Percentiles rank a stretch among this genome's conserved stretches.
Conservation (phyloP, 208 protist species). For the Tritrichomonas foetus region DNA sequence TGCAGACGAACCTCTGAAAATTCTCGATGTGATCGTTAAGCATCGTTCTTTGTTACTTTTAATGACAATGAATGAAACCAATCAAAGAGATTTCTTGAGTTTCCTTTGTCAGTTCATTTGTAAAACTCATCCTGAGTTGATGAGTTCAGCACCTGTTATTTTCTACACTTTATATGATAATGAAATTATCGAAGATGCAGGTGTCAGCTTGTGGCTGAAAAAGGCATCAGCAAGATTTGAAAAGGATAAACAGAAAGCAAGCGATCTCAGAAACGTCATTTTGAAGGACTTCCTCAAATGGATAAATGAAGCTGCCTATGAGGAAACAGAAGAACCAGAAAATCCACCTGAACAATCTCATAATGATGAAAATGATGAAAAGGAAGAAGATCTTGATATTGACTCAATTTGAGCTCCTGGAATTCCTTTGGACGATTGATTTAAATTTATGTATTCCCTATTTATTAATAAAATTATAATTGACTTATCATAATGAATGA, state of each 20-base stretch:
- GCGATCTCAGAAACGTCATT: not conserved
- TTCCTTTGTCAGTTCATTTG: not conserved
- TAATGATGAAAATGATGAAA: not conserved
- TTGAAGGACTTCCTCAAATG: not conserved
- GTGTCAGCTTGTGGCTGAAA: not conserved
- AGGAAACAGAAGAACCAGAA: not conserved
- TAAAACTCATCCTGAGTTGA: not conserved
- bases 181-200: conserved; percentile 25
- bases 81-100: not conserved
- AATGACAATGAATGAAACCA: not conserved
- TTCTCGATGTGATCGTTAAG: not conserved
- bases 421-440: too few species aligned
- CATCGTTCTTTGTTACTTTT: not conserved
- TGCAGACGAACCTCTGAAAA: not conserved
- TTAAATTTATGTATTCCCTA: too few species aligned
- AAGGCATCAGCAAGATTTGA: not conserved
- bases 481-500: too few species aligned
- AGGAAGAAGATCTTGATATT: not conserved
- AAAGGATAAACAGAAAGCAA: not conserved
- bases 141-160: not conserved
- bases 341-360: not conserved
- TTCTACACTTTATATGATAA: not conserved
- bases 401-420: too few species aligned
- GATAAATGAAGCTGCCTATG: not conserved
- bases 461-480: too few species aligned